Conservation (phyloP, 73 alveolate genomes). For the Durusdinium trenchii region DNA sequence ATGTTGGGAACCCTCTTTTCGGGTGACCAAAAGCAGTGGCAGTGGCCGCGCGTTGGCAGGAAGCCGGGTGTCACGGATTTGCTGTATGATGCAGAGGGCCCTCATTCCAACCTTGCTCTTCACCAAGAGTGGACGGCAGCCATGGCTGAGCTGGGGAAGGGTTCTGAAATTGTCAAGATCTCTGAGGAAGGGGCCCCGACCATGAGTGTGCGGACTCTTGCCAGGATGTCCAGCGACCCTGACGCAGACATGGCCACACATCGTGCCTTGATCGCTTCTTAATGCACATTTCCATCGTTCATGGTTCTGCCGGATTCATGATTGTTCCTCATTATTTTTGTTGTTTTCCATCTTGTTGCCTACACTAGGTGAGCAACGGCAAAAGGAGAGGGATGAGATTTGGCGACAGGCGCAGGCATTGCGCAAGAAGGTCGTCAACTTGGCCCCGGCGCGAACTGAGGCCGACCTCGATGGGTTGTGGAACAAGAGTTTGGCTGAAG, state of each 20-base stretch:
- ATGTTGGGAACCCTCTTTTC: no score
- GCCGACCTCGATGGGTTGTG: background rate
- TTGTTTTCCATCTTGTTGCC: background rate
- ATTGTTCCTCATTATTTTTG: background rate
- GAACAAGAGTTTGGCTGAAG: background rate
- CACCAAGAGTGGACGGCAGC: conserved; percentile 44
- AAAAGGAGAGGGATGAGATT: background rate
- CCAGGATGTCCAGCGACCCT: conserved; percentile 25
- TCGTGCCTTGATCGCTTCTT: background rate
- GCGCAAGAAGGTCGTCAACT: background rate
- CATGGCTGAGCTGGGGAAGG: background rate
- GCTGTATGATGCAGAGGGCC: background rate
- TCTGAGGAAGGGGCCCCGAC: background rate
- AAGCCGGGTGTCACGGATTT: background rate
- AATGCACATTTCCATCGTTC: background rate
- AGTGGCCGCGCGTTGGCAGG: background rate
- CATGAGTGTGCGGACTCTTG: background rate
- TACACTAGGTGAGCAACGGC: background rate
- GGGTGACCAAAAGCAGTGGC: no score
- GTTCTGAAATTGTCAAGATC: background rate
- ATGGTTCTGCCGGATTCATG: background rate
- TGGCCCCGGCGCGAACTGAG: background rate
- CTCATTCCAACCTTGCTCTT: background rate
- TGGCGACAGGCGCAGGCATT: conserved; percentile 16
- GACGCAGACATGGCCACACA: background rate